Percentiles rank a stretch among this genome's conserved stretches.
phyloP scores from a whole-genome alignment of 2,329 filamentous ascomycete species.

The Trichoderma aggressivum region DNA sequence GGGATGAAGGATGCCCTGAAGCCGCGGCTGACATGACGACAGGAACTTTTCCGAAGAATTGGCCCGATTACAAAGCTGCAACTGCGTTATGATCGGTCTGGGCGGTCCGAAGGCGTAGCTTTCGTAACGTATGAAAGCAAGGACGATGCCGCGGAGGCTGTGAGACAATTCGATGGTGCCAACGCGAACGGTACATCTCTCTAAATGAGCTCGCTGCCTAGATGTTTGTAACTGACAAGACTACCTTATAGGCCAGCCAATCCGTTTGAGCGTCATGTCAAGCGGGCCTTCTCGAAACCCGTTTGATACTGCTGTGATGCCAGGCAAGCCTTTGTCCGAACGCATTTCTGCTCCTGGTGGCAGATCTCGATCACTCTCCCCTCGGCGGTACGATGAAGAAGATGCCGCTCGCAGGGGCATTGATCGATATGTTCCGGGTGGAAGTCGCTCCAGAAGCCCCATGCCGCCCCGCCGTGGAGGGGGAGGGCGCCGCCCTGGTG shows the following conservation, averaged over 20 bases:
- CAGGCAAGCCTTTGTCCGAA: slow-evolving; percentile 56
- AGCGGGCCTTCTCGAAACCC: slow-evolving; percentile 50
- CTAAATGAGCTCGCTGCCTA: neutral
- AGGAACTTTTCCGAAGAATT: slow-evolving; percentile 80
- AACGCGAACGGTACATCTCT: slow-evolving; percentile 69
- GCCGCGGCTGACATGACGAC: slow-evolving; percentile 24
- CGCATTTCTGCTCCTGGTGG: slow-evolving; percentile 53
- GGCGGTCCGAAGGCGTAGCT: slow-evolving; percentile 80
- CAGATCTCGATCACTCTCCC: slow-evolving; percentile 63
- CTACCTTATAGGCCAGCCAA: slow-evolving; percentile 68
- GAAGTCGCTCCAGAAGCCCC: slow-evolving; percentile 57
- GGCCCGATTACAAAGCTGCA: slow-evolving; percentile 67
- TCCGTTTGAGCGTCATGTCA: slow-evolving; percentile 66
- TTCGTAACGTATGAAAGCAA: slow-evolving; percentile 74
- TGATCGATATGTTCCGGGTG: slow-evolving; percentile 74
- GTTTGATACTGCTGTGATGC: slow-evolving; percentile 54
- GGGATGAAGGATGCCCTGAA: slow-evolving; percentile 3
- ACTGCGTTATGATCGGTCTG: slow-evolving; percentile 80
- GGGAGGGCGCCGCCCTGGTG: slow-evolving; percentile 44
- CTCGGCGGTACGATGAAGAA: slow-evolving; percentile 48
- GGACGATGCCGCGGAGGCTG: slow-evolving; percentile 69
- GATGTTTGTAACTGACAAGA: neutral
- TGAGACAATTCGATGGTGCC: slow-evolving; percentile 80
- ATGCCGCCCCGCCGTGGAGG: slow-evolving; percentile 51
- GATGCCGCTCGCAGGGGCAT: slow-evolving; percentile 64